These are phyloP conservation scores for Cenchrus fungigraminus DNA, from an alignment of 176 grass and related monocot genomes.

Conservation along the genomic window DNA sequence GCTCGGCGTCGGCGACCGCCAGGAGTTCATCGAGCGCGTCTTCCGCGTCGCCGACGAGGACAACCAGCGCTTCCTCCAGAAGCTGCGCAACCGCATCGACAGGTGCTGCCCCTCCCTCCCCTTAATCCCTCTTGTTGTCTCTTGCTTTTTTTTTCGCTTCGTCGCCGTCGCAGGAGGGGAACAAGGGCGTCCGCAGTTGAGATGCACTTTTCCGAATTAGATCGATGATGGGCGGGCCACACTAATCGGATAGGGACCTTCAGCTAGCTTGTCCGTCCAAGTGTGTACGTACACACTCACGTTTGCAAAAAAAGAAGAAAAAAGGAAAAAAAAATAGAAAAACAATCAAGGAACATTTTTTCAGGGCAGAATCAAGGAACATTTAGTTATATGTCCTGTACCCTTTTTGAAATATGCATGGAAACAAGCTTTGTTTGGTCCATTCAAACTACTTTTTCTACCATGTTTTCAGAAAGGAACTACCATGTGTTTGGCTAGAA, in stretches of 20 bases:
- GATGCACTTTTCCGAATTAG: not conserved
- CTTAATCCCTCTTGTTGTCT: too few relatives aligned
- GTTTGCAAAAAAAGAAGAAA: not conserved
- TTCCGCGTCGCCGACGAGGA: slow-evolving; percentile 96
- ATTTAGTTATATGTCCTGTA: not conserved
- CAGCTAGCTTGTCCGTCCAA: not conserved
- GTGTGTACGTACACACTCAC: not conserved
- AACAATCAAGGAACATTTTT: not conserved
- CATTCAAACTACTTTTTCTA: not conserved
- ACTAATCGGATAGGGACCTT: not conserved
- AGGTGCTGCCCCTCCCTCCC: slow-evolving; percentile 17
- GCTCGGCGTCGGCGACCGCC: slow-evolving; percentile 66
- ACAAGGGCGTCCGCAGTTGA: not conserved
- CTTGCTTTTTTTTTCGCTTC: too few relatives aligned
- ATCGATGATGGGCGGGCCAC: not conserved
- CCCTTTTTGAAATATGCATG: not conserved
- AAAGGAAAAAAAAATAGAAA: too few relatives aligned
- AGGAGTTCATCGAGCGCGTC: slow-evolving; percentile 95
- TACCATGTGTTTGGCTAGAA: not conserved
- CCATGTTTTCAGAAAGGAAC: not conserved
- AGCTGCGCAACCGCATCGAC: slow-evolving; percentile 86
- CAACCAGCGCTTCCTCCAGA: slow-evolving; percentile 84
- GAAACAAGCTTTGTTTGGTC: not conserved
- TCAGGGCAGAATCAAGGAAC: not conserved
- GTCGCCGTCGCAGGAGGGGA: too few relatives aligned